Evolutionary conservation across 1,139 yeast genomes (phyloP).

Genomic region (Pichia sp.): DNA sequence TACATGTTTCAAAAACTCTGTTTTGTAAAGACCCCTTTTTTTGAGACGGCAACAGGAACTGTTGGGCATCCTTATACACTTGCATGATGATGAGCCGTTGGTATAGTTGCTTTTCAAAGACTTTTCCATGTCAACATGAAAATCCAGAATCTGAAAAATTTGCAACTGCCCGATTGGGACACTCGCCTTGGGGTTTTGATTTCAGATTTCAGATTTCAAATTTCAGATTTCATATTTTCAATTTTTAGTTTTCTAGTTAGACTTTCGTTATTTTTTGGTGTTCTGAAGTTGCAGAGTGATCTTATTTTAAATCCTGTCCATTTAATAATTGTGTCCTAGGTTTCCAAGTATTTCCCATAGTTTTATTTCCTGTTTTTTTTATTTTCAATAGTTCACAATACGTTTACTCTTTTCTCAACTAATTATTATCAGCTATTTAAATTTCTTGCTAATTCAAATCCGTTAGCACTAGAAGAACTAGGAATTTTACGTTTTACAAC

Average conservation of each 20-base stretch:
- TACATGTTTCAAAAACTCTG: constrained; percentile 55
- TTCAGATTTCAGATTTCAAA: not conserved
- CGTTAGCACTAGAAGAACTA: not conserved
- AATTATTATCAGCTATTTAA: not conserved
- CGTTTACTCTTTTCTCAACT: too few relatives aligned
- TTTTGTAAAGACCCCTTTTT: constrained; percentile 57
- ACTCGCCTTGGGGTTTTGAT: not conserved
- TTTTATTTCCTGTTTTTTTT: not conserved
- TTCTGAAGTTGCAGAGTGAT: not conserved
- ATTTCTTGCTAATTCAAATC: not conserved
- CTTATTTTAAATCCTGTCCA: not conserved
- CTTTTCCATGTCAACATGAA: not conserved
- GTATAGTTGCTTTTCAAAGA: not conserved
- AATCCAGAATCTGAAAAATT: not conserved
- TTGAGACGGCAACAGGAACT: constrained; percentile 35
- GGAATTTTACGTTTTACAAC: not conserved
- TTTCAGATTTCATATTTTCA: too few relatives aligned
- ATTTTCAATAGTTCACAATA: not conserved
- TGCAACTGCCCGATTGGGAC: not conserved
- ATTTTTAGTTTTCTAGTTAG: not conserved
- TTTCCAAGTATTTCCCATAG: too few relatives aligned
- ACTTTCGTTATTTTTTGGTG: not conserved
- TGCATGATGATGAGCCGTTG: constrained; percentile 33
- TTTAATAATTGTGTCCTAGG: not conserved
- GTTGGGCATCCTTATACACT: constrained; percentile 58